Conservation (phyloP, 768 basidiomycete genomes). For the Russula dissimulans region DNA sequence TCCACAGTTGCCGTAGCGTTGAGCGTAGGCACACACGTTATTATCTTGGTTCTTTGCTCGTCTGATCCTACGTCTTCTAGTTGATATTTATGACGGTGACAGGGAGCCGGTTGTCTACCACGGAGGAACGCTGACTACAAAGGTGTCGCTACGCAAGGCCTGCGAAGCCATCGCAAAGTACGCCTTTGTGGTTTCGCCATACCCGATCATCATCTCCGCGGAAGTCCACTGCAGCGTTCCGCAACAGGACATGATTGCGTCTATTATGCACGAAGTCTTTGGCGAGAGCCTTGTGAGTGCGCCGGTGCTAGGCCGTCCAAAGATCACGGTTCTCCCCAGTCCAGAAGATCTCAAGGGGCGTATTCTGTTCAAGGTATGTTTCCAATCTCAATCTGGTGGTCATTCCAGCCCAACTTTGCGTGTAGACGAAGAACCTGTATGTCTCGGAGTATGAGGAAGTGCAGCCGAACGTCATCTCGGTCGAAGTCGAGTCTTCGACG, state of each 20-base stretch:
- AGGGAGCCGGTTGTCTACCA: conserved; percentile 80
- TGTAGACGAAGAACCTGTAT: conserved; percentile 70
- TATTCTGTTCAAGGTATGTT: conserved; percentile 71
- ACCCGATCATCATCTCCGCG: conserved; percentile 87
- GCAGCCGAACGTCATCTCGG: conserved; percentile 26
- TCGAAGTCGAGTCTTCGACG: conserved; percentile 37
- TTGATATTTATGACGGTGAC: conserved; percentile 90
- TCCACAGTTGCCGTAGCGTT: conserved; percentile 88
- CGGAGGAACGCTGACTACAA: conserved; percentile 80
- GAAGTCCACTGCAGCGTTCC: conserved; percentile 77
- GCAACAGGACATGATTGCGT: conserved; percentile 73
- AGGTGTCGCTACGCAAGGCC: conserved; percentile 70
- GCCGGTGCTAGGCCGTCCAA: conserved; percentile 39
- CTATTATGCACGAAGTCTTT: conserved; percentile 61
- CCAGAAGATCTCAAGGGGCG: conserved; percentile 72
- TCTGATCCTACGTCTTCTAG: conserved; percentile 32
- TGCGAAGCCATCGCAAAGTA: conserved; percentile 82
- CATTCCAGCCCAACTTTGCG: not conserved
- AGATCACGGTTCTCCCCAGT: conserved; percentile 60
- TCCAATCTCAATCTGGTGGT: not conserved
- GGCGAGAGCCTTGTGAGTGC: conserved; percentile 43
- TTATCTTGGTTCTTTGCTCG: not conserved
- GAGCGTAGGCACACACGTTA: conserved; percentile 50
- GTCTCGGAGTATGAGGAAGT: conserved; percentile 34
- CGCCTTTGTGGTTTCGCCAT: conserved; percentile 83